Evolutionary conservation across 1,284 basidiomycete genomes (phyloP).

Genomic region (Flammula alnicola): DNA sequence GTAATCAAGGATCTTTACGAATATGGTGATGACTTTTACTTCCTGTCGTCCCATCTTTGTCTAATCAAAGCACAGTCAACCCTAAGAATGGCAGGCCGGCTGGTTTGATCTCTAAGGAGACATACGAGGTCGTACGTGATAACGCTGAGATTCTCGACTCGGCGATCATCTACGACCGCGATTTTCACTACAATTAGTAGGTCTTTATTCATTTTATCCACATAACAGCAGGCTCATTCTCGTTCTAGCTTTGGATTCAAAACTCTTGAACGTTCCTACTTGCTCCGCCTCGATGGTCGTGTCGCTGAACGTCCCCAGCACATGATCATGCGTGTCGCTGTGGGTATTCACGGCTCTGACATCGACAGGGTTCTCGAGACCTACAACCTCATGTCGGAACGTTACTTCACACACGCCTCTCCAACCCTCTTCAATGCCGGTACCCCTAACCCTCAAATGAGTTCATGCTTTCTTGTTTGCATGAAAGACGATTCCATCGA

Average conservation of each 20-base stretch:
- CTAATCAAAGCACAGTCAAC: conserved; percentile 69
- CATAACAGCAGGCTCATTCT: neutral
- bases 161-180: conserved; percentile 97
- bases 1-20: conserved; percentile 92
- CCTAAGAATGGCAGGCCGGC: conserved; percentile 91
- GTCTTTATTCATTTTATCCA: conserved; percentile 7
- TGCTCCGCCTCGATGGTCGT: conserved; percentile 92
- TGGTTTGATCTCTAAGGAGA: conserved; percentile 92
- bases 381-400: conserved; percentile 94
- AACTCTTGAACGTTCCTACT: conserved; percentile 97
- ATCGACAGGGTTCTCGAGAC: conserved; percentile 92
- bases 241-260: conserved; percentile 95
- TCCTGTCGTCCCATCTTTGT: neutral
- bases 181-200: conserved; percentile 96
- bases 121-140: conserved; percentile 82
- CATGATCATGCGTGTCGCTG: conserved; percentile 99
- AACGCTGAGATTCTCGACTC: conserved; percentile 90
- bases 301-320: conserved; percentile 98
- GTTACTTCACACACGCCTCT: conserved; percentile 97
- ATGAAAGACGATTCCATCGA: conserved; percentile 99
- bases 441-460: conserved; percentile 93
- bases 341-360: conserved; percentile 94
- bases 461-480: conserved; percentile 96
- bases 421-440: conserved; percentile 99
- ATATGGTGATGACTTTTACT: conserved; percentile 62